phyloP scores from a whole-genome alignment of 1,284 basidiomycete species.

The Trametes sp. region DNA sequence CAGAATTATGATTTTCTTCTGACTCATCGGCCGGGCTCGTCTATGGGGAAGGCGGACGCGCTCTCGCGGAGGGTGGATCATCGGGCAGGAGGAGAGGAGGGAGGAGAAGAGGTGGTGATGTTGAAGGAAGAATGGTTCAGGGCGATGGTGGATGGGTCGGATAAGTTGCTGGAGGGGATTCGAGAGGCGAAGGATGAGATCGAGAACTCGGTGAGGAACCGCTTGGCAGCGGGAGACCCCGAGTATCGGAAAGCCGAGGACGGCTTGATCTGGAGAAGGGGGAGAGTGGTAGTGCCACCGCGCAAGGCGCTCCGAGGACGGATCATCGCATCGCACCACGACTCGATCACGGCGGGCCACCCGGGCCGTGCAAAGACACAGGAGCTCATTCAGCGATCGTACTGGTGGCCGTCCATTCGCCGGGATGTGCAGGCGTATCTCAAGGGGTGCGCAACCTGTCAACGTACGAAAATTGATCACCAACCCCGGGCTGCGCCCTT shows the following conservation, averaged over 20 bases:
- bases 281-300: slow-evolving; percentile 12
- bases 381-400: slow-evolving; percentile 11
- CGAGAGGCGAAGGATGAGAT: background rate
- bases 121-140: slow-evolving; percentile 28
- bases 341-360: slow-evolving; percentile 13
- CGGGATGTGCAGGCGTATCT: slow-evolving; percentile 45
- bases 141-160: background rate
- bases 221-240: background rate
- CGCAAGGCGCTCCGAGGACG: slow-evolving; percentile 3
- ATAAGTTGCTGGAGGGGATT: background rate
- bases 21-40: slow-evolving; percentile 46
- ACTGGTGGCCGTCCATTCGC: slow-evolving; percentile 49
- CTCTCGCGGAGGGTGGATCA: slow-evolving; percentile 46
- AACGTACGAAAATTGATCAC: slow-evolving; percentile 42
- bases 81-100: slow-evolving; percentile 34
- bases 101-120: slow-evolving; percentile 43
- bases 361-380: slow-evolving; percentile 15
- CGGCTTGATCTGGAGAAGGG: slow-evolving; percentile 19
- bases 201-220: background rate
- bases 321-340: slow-evolving; percentile 15
- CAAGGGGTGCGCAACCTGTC: slow-evolving; percentile 48
- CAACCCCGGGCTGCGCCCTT: slow-evolving; percentile 19
- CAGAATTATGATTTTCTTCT: slow-evolving; percentile 46
- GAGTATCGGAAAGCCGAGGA: slow-evolving; percentile 16
- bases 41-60: slow-evolving; percentile 39